Conservation (phyloP, 2,329 filamentous ascomycete species). For the Aureobasidium sp. region DNA sequence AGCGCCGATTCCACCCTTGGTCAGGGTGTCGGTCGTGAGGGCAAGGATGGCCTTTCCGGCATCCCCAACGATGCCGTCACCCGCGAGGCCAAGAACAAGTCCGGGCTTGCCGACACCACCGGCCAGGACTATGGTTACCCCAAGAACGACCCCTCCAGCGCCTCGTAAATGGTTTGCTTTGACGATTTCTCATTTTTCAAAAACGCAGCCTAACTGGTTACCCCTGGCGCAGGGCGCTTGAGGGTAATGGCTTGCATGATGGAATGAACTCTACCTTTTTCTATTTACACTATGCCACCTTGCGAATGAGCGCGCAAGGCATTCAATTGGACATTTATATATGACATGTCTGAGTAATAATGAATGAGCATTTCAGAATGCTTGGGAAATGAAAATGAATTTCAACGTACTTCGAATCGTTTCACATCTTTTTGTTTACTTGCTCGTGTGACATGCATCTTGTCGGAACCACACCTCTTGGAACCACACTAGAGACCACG, state of each 20-base stretch:
- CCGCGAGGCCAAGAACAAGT: conserved; percentile 38
- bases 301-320: conserved; percentile 14
- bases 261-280: background rate
- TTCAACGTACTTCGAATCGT: background rate
- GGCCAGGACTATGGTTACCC: conserved; percentile 38
- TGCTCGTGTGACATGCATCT: background rate
- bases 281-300: background rate
- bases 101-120: conserved; percentile 36
- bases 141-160: conserved; percentile 33
- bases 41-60: conserved; percentile 48
- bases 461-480: background rate
- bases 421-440: background rate
- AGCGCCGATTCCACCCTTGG: conserved; percentile 49
- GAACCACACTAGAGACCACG: no score
- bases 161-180: conserved; percentile 3
- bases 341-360: background rate
- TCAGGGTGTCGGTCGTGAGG: conserved; percentile 54
- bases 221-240: conserved; percentile 8
- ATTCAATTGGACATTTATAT: background rate
- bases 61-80: conserved; percentile 56
- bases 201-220: background rate
- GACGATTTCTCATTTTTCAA: background rate
- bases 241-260: conserved; percentile 2
- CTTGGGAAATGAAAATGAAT: conserved; percentile 10
- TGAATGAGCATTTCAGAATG: conserved; percentile 8